These are phyloP conservation scores for Neurospora sp. DNA, from an alignment of 495 filamentous ascomycete genomes.

Conservation along the genomic window DNA sequence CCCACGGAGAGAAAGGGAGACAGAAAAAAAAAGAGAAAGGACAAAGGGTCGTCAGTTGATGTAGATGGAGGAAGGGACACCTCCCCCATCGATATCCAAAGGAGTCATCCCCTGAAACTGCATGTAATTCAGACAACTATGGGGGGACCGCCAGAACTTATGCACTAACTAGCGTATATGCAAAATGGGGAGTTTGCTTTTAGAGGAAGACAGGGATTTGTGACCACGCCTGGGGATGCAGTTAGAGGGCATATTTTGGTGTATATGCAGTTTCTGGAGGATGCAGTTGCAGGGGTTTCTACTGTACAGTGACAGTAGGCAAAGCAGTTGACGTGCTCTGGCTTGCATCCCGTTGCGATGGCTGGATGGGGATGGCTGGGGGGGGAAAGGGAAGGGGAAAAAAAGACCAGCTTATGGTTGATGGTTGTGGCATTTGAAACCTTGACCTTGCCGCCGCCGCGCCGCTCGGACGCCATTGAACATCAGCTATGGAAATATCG, in stretches of 20 bases:
- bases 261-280: too few species aligned
- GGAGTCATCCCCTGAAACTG: not conserved
- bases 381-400: not conserved
- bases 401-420: not conserved
- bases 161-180: too few species aligned
- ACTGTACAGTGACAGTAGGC: not conserved
- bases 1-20: not conserved
- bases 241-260: too few species aligned
- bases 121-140: too few species aligned
- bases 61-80: not conserved
- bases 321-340: not conserved
- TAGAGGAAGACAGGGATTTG: too few species aligned
- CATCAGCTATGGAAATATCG: not conserved
- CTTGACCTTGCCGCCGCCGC: not conserved
- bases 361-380: not conserved
- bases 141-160: too few species aligned
- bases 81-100: not conserved
- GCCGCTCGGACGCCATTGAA: not conserved
- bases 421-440: not conserved
- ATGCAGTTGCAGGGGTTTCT: too few species aligned
- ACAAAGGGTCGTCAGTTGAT: not conserved
- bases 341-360: not conserved
- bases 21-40: not conserved
- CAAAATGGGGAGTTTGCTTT: too few species aligned
- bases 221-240: too few species aligned